phyloP scores from a whole-genome alignment of 495 filamentous ascomycete genomes.

The Talaromyces liani region DNA sequence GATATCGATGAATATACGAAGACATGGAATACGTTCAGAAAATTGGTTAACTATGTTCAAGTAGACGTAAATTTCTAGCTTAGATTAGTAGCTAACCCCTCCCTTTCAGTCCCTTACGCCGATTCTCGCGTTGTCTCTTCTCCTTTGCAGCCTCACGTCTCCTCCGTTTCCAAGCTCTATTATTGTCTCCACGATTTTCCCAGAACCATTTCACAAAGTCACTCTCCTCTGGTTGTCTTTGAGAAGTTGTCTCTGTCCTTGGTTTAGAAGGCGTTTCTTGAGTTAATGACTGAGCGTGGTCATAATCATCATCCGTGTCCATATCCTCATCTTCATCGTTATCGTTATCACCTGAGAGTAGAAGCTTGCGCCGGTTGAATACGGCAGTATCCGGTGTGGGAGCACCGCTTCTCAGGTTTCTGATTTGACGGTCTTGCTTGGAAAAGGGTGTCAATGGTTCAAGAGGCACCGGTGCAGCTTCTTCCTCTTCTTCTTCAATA shows the following conservation, averaged over 20 bases:
- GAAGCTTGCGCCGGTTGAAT: slow-evolving; percentile 32
- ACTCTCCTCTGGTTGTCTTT: slow-evolving; percentile 39
- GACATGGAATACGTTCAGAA: not conserved
- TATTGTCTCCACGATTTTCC: slow-evolving; percentile 82
- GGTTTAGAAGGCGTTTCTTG: slow-evolving; percentile 5
- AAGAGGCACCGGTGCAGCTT: slow-evolving; percentile 14
- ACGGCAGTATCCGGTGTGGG: slow-evolving; percentile 93
- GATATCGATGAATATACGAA: not conserved
- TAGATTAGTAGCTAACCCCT: not conserved
- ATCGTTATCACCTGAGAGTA: slow-evolving; percentile 17
- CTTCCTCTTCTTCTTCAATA: slow-evolving; percentile 36
- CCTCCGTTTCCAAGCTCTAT: slow-evolving; percentile 83
- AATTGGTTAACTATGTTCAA: no score
- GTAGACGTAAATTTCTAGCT: not conserved
- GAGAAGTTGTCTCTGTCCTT: slow-evolving; percentile 15
- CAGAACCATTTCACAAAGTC: slow-evolving; percentile 90
- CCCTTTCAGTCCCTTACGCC: slow-evolving; percentile 38
- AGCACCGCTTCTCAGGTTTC: slow-evolving; percentile 73
- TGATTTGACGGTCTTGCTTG: slow-evolving; percentile 64
- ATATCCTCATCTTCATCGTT: slow-evolving; percentile 27
- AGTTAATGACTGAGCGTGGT: slow-evolving; percentile 9
- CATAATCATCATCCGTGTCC: slow-evolving; percentile 8
- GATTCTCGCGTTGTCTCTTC: slow-evolving; percentile 80
- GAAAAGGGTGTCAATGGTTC: slow-evolving; percentile 76
- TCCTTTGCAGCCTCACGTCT: slow-evolving; percentile 76